These are phyloP conservation scores for Termitomyces eurrhizus DNA, from an alignment of 768 basidiomycete genomes.

Conservation along the genomic window DNA sequence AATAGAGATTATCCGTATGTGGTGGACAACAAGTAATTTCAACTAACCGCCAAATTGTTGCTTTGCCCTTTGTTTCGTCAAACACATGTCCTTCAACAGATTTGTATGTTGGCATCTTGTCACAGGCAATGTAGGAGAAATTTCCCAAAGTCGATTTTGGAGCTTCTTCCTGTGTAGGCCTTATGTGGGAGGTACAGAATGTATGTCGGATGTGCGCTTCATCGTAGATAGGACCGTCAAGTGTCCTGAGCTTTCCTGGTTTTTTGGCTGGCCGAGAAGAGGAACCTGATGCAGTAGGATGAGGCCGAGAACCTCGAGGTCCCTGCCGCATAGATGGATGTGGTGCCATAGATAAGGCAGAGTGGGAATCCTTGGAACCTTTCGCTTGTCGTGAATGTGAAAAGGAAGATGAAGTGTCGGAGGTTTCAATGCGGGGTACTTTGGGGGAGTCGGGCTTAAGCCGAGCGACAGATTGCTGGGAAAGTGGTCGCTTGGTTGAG, in stretches of 20 bases:
- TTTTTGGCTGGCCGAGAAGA: slow-evolving; percentile 14
- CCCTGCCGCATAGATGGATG: slow-evolving; percentile 12
- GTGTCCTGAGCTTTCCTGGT: slow-evolving; percentile 10
- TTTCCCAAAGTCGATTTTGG: slow-evolving; percentile 42
- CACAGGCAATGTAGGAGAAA: slow-evolving; percentile 26
- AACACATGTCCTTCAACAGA: slow-evolving; percentile 25
- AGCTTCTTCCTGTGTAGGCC: slow-evolving; percentile 25
- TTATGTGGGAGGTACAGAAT: slow-evolving; percentile 28
- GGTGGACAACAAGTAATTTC: not conserved
- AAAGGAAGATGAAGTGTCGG: slow-evolving; percentile 19
- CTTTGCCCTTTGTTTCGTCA: slow-evolving; percentile 17
- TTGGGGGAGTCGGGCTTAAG: slow-evolving; percentile 19
- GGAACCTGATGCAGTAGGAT: slow-evolving; percentile 12
- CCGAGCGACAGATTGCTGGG: slow-evolving; percentile 33
- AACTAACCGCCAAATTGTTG: slow-evolving; percentile 42
- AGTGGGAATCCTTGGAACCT: slow-evolving; percentile 5
- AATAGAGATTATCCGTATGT: not conserved
- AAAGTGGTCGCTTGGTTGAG: slow-evolving; percentile 41
- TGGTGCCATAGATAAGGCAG: slow-evolving; percentile 25
- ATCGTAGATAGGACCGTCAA: slow-evolving; percentile 33
- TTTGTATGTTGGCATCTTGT: slow-evolving; percentile 30
- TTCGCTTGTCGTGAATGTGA: slow-evolving; percentile 20
- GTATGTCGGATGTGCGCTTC: slow-evolving; percentile 29
- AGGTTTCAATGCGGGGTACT: slow-evolving; percentile 25
- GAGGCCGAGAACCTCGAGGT: slow-evolving; percentile 11